Conservation (phyloP, 495 filamentous ascomycete genomes). For the Aspergillus bridgeri region DNA sequence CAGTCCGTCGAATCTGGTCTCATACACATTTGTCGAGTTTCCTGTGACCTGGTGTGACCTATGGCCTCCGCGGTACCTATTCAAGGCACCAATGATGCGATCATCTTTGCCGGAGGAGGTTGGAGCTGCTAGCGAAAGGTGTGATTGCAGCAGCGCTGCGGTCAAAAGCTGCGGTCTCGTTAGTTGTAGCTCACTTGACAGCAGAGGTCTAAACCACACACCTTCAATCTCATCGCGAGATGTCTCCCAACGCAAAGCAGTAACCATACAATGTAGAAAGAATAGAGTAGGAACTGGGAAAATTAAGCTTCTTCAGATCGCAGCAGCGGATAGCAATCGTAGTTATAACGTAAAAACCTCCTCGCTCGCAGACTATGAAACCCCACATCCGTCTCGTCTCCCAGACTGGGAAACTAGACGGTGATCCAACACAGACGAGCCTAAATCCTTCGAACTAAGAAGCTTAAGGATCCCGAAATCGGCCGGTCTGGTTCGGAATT, state of each 20-base stretch:
- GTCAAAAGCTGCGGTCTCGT: not conserved
- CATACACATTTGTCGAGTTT: constrained; percentile 31
- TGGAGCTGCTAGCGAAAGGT: not conserved
- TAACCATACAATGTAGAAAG: not conserved
- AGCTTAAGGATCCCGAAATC: not conserved
- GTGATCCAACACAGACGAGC: constrained; percentile 7
- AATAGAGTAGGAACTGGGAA: not conserved
- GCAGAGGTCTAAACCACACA: not conserved
- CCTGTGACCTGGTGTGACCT: not conserved
- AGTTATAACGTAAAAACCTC: not conserved
- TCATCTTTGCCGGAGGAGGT: not conserved
- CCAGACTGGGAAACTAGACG: constrained; percentile 13
- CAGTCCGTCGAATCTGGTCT: constrained; percentile 47
- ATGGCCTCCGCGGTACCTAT: constrained; percentile 5
- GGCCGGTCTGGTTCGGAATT: not conserved
- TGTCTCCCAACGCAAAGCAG: not conserved
- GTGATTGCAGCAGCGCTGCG: not conserved
- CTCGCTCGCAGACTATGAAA: not conserved
- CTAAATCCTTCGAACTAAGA: not conserved
- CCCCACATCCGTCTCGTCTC: constrained; percentile 16
- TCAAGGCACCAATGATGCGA: constrained; percentile 10
- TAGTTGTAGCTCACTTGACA: not conserved
- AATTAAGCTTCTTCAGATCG: not conserved
- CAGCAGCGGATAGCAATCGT: not conserved
- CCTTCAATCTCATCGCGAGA: not conserved